phyloP scores from a whole-genome alignment of 164 flowering plant species.

The Magnolia sinica region DNA sequence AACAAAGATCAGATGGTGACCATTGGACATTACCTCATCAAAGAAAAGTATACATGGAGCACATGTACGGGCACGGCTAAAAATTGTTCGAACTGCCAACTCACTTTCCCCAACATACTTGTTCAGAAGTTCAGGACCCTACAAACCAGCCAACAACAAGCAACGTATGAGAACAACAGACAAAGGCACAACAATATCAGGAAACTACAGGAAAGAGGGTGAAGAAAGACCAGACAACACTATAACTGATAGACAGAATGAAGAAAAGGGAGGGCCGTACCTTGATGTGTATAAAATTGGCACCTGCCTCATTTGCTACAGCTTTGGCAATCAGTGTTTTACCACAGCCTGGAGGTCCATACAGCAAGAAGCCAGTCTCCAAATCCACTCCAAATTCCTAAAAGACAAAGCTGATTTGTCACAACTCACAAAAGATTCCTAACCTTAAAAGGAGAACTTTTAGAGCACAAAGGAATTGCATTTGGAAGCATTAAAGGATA shows the following conservation, averaged over 20 bases:
- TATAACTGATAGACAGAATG: not conserved
- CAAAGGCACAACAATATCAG: not conserved
- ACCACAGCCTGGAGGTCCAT: conserved; percentile 99
- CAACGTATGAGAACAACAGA: not conserved
- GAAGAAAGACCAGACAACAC: not conserved
- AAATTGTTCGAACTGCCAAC: conserved; percentile 72
- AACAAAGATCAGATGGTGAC: not conserved
- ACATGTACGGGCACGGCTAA: conserved; percentile 85
- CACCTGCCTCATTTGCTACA: conserved; percentile 95
- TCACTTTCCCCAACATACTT: conserved; percentile 99
- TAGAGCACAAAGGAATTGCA: not conserved
- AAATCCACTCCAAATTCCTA: conserved; percentile 70
- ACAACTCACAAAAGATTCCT: not conserved
- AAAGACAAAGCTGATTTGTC: not conserved
- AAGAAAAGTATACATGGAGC: conserved; percentile 93
- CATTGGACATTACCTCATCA: conserved; percentile 65
- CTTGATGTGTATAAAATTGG: conserved; percentile 94
- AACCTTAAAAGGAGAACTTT: not conserved
- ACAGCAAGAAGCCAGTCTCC: conserved; percentile 87
- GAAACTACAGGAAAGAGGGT: not conserved
- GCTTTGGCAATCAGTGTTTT: conserved; percentile 97
- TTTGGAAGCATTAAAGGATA: not conserved
- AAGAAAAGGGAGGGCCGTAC: conserved; percentile 22
- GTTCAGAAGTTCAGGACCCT: conserved; percentile 95
- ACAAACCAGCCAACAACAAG: not conserved